Base-by-base conservation (phyloP, 768 basidiomycete species). In the Serendipita vermifera region DNA sequence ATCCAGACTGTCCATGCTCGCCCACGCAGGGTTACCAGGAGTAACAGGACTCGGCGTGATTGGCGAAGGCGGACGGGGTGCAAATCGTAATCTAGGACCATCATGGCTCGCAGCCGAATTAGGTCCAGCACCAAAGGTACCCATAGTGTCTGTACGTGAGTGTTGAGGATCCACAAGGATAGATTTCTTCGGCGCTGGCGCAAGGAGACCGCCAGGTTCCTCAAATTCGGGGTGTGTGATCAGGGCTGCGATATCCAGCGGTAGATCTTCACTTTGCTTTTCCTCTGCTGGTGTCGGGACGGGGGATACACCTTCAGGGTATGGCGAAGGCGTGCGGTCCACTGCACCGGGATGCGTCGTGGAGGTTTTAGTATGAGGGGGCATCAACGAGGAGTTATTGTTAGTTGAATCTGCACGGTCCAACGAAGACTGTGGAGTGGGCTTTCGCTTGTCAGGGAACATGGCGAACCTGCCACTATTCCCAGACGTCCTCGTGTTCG, bases 401-500 rank as follows among this genome's bases (percentile, higher is more conserved):
- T 9, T n/a, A 9, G 35, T 36, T n/a, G n/a, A n/a, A n/a, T n/a
- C n/a, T 9, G 35, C 35, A 36, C 35, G 9, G 35, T n/a, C n/a
- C n/a, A 9, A 9, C n/a, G 35, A 9, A 9, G 9, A 9, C 9
- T 9, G 9, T 9, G 9, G 9, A 15, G 46, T 51, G 11, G 46
- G 46, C 22, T 29, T 51, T 15, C 46, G 46, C 27, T 59, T 59
- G 32, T 76, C 73, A 0, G 83, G 84, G 68, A 85, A 78, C 1
- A 85, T 87, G 24, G 81, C 80, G 62, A 84, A 86, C 14, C 79
- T 73, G 0, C 75, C 76, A 1, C 75, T 75, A 7, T 62, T 61
- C 11, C 57, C 55, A 14, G 36, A 29, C 36, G 7, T 24, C 0
- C 40, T 26, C 24, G 36, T 57, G 4, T 29, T 27, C 4, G 38